Evolutionary conservation across 352 stramenopile species (phyloP), one percentile per base, ranked within the genome.

Genomic region (Phytopythium vexans): DNA sequence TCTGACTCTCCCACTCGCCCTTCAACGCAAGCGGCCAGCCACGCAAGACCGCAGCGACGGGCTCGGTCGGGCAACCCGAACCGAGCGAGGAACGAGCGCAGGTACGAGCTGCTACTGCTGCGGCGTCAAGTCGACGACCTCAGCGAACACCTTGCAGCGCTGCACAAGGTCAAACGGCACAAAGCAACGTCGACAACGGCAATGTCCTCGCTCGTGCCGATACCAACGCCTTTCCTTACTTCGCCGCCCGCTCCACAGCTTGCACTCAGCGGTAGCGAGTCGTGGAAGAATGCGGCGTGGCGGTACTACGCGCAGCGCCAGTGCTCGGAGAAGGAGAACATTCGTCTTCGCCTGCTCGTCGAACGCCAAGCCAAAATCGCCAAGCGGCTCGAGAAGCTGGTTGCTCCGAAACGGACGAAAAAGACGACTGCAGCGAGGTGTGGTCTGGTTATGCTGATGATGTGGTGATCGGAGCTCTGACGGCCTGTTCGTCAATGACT

Each of bases 51-150:
- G 33, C 31, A 31, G 31, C 1, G 4, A 8, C 45, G 45, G 3
- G 34, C 14, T 4, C 27, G 41, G 34, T 32, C 34, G 9, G 62
- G 72, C 47, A 77, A 83, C 60, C 74, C 73, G 48, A 83, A 83
- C 54, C 70, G 70, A 8, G 73, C 73, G 42, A 67, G 73, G 42
- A 69, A 80, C 44, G 70, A 81, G 60, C 73, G 70, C 45, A 80
- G 81, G 41, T 66, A 85, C 32, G 77, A 88, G 60, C 72, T 88
- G 35, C 71, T 85, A 21, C 82, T 85, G 58, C 50, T 88, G 37
- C 74, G 75, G 50, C 36, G 27, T 4, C 40, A 58, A 9, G 52
- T 41, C 4, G 37, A 21, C 6, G 43, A 49, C 41, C 41, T 58
- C 11, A 41, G 52, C 33, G 10, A 34, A 16, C 52, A 41, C 1